Conservation (phyloP, 23 red algal genomes). For the Gracilariopsis chorda region DNA sequence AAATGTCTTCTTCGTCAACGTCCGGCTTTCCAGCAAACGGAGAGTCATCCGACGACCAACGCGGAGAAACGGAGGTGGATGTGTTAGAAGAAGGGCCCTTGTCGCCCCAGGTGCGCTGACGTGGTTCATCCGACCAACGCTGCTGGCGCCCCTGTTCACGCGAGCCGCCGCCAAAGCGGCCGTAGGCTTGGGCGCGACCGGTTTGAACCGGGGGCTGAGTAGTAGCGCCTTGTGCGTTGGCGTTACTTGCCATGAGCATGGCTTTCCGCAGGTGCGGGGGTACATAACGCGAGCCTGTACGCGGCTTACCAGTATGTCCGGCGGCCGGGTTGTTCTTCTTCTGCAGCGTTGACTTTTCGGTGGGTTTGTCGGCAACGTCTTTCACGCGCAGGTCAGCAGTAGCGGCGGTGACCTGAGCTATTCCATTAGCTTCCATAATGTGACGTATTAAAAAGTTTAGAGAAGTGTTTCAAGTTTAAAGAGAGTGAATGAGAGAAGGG, state of each 20-base stretch:
- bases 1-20: conserved; percentile 48
- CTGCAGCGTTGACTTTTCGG: background rate
- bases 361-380: background rate
- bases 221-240: background rate
- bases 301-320: background rate
- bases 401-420: background rate
- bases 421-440: conserved; percentile 1
- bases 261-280: conserved; percentile 63
- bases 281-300: conserved; percentile 55
- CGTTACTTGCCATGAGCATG: background rate
- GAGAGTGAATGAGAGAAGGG: too few relatives aligned
- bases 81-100: conserved; percentile 28
- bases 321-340: background rate
- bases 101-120: conserved; percentile 61
- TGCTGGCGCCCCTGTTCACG: conserved; percentile 1
- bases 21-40: conserved; percentile 60
- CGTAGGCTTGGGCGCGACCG: background rate
- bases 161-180: background rate
- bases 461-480: too few relatives aligned
- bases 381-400: conserved; percentile 8
- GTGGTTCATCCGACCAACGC: conserved; percentile 20
- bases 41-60: conserved; percentile 67
- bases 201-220: background rate
- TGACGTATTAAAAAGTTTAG: too few relatives aligned
- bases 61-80: background rate